Conservation (phyloP, 768 basidiomycete genomes). For the Hypholoma fasciculare region DNA sequence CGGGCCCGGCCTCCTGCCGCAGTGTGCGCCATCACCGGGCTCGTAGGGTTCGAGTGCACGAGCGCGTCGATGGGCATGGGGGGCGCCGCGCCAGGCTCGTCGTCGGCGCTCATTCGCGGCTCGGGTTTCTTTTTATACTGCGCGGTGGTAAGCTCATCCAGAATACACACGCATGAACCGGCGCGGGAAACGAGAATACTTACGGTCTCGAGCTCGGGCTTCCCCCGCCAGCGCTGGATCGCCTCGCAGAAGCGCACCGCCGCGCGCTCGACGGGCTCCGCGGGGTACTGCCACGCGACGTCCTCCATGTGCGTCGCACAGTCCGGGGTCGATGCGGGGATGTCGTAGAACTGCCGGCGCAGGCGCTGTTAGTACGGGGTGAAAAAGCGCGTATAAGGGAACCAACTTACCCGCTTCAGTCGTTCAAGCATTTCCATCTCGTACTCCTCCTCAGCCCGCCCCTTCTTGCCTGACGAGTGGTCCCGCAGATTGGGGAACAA, state of each 20-base stretch:
- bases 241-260: conserved; percentile 82
- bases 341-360: conserved; percentile 70
- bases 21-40: conserved; percentile 42
- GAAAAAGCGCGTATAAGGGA: background rate
- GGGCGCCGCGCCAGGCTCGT: conserved; percentile 30
- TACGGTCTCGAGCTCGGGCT: conserved; percentile 81
- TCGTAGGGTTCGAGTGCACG: conserved; percentile 70
- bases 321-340: conserved; percentile 70
- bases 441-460: conserved; percentile 68
- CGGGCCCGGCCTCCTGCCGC: conserved; percentile 9
- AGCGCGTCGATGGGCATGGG: conserved; percentile 64
- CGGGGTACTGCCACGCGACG: conserved; percentile 77
- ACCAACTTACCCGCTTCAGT: conserved; percentile 57
- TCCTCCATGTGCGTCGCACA: conserved; percentile 80
- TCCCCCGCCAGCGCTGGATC: conserved; percentile 79
- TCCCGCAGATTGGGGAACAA: conserved; percentile 62
- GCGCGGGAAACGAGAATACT: conserved; percentile 19
- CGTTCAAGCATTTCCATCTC: conserved; percentile 74
- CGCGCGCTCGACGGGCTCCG: conserved; percentile 79
- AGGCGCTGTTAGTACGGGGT: background rate
- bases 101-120: conserved; percentile 18
- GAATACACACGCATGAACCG: conserved; percentile 5
- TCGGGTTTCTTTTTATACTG: conserved; percentile 59
- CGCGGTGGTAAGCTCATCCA: conserved; percentile 27
- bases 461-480: conserved; percentile 31